Evolutionary conservation across 495 filamentous ascomycete species (phyloP).

Genomic region (Paragyromitra xinjiangensis): DNA sequence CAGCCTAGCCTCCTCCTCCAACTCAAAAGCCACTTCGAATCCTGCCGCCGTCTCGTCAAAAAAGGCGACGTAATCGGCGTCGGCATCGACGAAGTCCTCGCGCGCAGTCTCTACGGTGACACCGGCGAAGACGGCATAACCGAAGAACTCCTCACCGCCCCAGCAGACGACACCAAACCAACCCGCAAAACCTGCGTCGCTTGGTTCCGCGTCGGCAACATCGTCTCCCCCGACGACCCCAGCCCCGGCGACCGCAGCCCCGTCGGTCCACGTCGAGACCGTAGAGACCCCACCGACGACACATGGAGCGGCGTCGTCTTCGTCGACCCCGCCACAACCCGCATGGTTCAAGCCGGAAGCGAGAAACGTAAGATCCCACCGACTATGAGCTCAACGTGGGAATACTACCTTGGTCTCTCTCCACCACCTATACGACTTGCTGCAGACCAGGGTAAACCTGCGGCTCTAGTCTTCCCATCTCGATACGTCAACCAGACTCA

Average conservation of each 20-base stretch:
- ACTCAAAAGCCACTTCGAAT: conserved; percentile 85
- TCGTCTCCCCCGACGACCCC: conserved; percentile 62
- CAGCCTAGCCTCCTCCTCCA: conserved; percentile 84
- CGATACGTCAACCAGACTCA: conserved; percentile 73
- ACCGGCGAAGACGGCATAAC: conserved; percentile 69
- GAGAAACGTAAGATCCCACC: conserved; percentile 79
- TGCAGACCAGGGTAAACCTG: conserved; percentile 62
- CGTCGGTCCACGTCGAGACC: conserved; percentile 32
- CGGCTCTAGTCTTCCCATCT: conserved; percentile 57
- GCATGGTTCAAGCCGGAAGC: conserved; percentile 86
- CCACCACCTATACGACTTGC: conserved; percentile 64
- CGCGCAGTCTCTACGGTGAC: conserved; percentile 72
- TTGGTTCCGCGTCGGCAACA: conserved; percentile 87
- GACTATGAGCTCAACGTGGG: conserved; percentile 77
- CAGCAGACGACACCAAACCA: conserved; percentile 60
- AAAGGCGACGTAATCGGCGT: conserved; percentile 88
- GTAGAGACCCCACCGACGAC: conserved; percentile 58
- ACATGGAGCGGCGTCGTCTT: conserved; percentile 83
- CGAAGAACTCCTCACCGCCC: conserved; percentile 68
- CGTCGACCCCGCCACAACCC: conserved; percentile 82
- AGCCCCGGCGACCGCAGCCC: conserved; percentile 37
- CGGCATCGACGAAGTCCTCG: conserved; percentile 81
- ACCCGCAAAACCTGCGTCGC: conserved; percentile 71
- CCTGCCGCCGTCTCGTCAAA: conserved; percentile 77
- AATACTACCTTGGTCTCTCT: conserved; percentile 82